phyloP scores from a whole-genome alignment of 805 yeast genomes.

The Saccharomyces mikatae region DNA sequence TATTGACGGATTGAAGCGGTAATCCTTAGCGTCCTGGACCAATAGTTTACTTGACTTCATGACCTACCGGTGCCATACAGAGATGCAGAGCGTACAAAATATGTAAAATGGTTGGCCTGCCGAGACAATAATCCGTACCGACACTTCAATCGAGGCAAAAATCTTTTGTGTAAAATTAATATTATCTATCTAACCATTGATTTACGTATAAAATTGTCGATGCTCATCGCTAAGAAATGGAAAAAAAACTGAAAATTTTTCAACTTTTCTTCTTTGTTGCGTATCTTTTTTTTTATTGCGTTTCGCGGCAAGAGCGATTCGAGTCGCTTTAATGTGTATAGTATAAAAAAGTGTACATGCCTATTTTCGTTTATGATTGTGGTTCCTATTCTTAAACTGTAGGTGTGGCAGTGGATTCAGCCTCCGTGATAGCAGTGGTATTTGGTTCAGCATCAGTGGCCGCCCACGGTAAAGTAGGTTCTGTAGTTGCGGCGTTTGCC shows the following conservation, averaged over 20 bases:
- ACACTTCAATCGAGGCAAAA: background rate
- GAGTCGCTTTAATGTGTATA: background rate
- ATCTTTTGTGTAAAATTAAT: background rate
- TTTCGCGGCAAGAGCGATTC: background rate
- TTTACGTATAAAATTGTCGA: background rate
- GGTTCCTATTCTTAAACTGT: background rate
- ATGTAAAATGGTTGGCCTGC: background rate
- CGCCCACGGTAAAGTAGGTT: slow-evolving; percentile 28
- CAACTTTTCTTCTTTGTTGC: background rate
- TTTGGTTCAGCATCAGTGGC: background rate
- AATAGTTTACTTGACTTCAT: slow-evolving; percentile 2
- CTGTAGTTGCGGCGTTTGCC: slow-evolving; percentile 25
- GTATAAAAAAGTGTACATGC: background rate
- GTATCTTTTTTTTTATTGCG: background rate
- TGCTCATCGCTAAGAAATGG: background rate
- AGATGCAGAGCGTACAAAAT: background rate
- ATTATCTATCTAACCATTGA: background rate
- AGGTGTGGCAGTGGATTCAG: background rate
- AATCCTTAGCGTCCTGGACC: slow-evolving; percentile 42
- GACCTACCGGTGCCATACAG: background rate
- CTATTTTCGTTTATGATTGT: background rate
- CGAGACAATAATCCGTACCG: background rate
- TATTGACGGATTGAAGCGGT: slow-evolving; percentile 43
- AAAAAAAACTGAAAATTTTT: background rate
- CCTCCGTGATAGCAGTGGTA: background rate